Evolutionary conservation across 495 filamentous ascomycete genomes (phyloP), one percentile per base, ranked within the genome.

Genomic region (Aspergillus kassunensis): DNA sequence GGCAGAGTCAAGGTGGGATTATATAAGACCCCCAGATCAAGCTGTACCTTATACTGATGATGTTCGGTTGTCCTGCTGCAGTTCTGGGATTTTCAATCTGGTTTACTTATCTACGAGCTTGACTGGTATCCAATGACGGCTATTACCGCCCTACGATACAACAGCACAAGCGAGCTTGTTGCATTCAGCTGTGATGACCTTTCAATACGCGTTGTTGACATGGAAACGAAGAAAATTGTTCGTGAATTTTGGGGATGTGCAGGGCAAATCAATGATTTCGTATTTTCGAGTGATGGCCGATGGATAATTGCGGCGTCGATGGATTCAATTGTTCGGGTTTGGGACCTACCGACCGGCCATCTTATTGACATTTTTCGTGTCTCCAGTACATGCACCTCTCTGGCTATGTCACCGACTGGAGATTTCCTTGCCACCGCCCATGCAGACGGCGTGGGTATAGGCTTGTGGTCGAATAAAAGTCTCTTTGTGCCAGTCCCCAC

Each of bases 271-370:
- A 90, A 85, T 61, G 89, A 95, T 65, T 89, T 92, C 59, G 84
- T 82, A 53, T 97, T 97, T 68, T 97, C 93, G 12, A 87, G 85
- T 55, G 90, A 97, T 66, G 93, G 91, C 20, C 78, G 91, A 33
- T 97, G 93, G 95, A 85, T 99, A 56, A 78, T 97, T 48, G 89
- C 90, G 15, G 87, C 90, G 10, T 90, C 88, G 5, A 84, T 87
- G 66, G 91, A 97, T 68, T 84, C 81, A 11, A 70, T 87, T 35
- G 72, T 99, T 30, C 81, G 93, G 41, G 80, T 97, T 2, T 99
- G 93, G 92, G 93, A 99, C 70, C 72, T 99, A 21, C 91, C 93
- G 10, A 97, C 93, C 0, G 89, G 90, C 4, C 93, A 97, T 71
- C 77, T 97, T 11, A 91, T 97, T 59, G 93, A 97, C 64, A 86